Conservation (phyloP, 257 asterid genomes). For the Ehretia macrophylla region DNA sequence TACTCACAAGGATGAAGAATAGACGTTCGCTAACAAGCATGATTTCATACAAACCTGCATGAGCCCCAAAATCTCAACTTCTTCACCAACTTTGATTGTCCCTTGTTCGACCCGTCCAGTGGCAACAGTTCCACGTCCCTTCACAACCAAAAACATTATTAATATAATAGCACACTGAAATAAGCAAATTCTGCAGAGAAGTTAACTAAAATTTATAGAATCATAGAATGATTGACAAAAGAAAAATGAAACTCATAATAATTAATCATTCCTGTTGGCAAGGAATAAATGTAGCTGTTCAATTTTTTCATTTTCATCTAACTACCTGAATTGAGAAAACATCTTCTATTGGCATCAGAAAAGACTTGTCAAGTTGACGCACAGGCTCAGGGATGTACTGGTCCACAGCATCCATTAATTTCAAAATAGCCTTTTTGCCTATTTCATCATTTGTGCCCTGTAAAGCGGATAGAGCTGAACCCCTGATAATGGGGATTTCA, state of each 20-base stretch:
- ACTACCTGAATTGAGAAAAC: slow-evolving; percentile 97
- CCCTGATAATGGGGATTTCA: slow-evolving; percentile 91
- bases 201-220: not conserved
- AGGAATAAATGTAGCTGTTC: too few species aligned
- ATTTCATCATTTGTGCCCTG: slow-evolving; percentile 92
- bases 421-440: slow-evolving; percentile 76
- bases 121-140: slow-evolving; percentile 99
- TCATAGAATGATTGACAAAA: not conserved
- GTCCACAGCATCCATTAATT: slow-evolving; percentile 97
- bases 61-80: slow-evolving; percentile 88
- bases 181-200: not conserved
- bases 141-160: slow-evolving; percentile 8
- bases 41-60: slow-evolving; percentile 38
- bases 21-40: not conserved
- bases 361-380: slow-evolving; percentile 84
- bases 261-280: too few species aligned
- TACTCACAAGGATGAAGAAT: not conserved
- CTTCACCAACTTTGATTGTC: slow-evolving; percentile 88
- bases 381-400: slow-evolving; percentile 93
- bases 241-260: too few species aligned
- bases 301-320: too few species aligned
- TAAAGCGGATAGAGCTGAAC: slow-evolving; percentile 95
- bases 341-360: slow-evolving; percentile 99
- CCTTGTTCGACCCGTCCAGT: slow-evolving; percentile 99
- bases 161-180: not conserved